Percentiles rank a stretch among this genome's conserved stretches.
Evolutionary conservation across 75 land plant species (phyloP).

Genomic region (Selaginella tamariscina): DNA sequence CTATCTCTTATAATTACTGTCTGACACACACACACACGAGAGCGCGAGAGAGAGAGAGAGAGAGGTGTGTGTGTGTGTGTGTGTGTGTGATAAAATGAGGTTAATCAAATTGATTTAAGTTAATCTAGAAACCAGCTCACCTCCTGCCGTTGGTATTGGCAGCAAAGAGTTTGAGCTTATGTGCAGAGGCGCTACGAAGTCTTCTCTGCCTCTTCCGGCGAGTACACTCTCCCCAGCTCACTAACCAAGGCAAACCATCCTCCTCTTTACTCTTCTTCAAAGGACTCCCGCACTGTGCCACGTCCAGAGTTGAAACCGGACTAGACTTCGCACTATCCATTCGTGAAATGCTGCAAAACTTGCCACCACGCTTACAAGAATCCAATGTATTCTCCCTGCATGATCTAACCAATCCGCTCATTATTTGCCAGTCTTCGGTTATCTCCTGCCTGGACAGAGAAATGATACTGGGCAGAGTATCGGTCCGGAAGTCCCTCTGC

Average conservation of each 20-base stretch:
- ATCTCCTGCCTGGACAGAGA: conserved; percentile 60
- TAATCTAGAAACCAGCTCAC: too few species aligned
- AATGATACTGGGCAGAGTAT: conserved; percentile 47
- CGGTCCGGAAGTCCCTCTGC: conserved; percentile 53
- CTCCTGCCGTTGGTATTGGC: neutral
- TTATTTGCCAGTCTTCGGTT: conserved; percentile 49
- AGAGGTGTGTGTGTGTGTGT: too few species aligned
- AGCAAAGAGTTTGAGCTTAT: neutral
- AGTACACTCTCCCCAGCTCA: neutral
- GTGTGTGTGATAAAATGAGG: too few species aligned
- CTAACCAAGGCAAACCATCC: neutral
- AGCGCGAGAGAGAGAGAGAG: too few species aligned
- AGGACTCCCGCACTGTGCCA: neutral
- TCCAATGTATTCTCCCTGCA: neutral
- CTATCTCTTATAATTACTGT: too few species aligned
- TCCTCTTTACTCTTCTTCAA: neutral
- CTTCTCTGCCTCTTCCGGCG: neutral
- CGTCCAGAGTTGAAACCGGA: neutral
- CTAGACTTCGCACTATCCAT: neutral
- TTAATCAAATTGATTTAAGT: too few species aligned
- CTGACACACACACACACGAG: too few species aligned
- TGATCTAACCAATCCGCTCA: conserved; percentile 40
- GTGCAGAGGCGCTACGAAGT: neutral
- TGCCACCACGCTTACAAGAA: neutral
- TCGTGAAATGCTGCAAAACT: neutral